These are phyloP conservation scores for Penicillium alfredii DNA, from an alignment of 495 filamentous ascomycete species.

Conservation along the genomic window DNA sequence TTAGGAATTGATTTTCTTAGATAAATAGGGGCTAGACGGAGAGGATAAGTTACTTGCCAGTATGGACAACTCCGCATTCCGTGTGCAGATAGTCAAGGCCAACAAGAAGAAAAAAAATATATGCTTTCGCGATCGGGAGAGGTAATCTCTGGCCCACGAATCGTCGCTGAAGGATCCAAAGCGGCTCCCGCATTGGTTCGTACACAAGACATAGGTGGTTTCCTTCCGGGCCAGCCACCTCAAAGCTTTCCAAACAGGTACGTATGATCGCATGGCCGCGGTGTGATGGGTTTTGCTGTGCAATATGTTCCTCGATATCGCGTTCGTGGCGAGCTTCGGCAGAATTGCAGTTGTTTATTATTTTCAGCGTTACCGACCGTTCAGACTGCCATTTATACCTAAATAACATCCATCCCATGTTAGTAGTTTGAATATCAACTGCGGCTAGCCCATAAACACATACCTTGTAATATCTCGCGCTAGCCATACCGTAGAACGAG, in stretches of 20 bases:
- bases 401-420: too few species aligned
- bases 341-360: constrained; percentile 14
- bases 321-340: constrained; percentile 20
- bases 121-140: constrained; percentile 21
- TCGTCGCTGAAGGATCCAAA: constrained; percentile 23
- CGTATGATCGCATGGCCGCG: constrained; percentile 14
- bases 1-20: too few species aligned
- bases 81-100: constrained; percentile 38
- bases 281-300: constrained; percentile 15
- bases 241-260: constrained; percentile 16
- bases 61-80: too few species aligned
- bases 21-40: too few species aligned
- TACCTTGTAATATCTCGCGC: constrained; percentile 22
- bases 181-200: constrained; percentile 27
- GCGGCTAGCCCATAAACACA: neutral
- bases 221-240: constrained; percentile 19
- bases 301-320: constrained; percentile 21
- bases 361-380: constrained; percentile 25
- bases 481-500: constrained; percentile 29
- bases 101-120: constrained; percentile 25
- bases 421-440: too few species aligned
- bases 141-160: constrained; percentile 16
- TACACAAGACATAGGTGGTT: constrained; percentile 33
- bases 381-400: constrained; percentile 18
- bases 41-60: too few species aligned